Percentiles rank a stretch among this genome's conserved stretches.
Evolutionary conservation across 495 filamentous ascomycete species (phyloP).

Genomic region (Neurospora terricola): DNA sequence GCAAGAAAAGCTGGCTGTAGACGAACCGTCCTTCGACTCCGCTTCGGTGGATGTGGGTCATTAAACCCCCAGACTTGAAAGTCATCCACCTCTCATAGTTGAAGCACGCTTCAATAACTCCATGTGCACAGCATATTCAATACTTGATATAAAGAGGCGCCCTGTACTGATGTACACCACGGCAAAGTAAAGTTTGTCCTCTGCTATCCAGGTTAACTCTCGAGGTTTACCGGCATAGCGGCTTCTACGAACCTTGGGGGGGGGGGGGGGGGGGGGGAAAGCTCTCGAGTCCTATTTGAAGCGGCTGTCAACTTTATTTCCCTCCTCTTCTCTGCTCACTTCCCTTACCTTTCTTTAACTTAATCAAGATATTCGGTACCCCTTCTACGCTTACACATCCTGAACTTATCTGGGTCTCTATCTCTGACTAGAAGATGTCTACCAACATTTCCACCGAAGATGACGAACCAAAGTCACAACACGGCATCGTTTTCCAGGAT

Average conservation of each 20-base stretch:
- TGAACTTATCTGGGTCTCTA: background rate
- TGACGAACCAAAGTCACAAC: background rate
- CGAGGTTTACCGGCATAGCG: background rate
- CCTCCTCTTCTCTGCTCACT: background rate
- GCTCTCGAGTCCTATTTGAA: background rate
- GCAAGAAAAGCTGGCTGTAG: too few relatives aligned
- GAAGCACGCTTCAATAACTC: background rate
- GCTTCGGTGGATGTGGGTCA: background rate
- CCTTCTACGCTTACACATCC: background rate
- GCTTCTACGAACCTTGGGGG: background rate
- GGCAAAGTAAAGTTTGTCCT: background rate
- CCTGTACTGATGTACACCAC: background rate
- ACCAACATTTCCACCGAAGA: background rate
- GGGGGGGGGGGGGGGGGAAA: background rate
- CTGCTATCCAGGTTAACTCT: background rate
- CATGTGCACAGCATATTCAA: background rate
- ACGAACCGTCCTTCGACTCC: too few relatives aligned
- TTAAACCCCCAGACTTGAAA: background rate
- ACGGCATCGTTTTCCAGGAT: background rate
- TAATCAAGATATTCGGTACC: background rate
- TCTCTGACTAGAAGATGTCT: background rate
- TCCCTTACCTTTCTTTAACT: background rate
- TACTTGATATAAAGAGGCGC: background rate
- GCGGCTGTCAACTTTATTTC: background rate
- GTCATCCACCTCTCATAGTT: background rate